Evolutionary conservation across 1,284 basidiomycete species (phyloP).

Genomic region (Vanrija sp.): DNA sequence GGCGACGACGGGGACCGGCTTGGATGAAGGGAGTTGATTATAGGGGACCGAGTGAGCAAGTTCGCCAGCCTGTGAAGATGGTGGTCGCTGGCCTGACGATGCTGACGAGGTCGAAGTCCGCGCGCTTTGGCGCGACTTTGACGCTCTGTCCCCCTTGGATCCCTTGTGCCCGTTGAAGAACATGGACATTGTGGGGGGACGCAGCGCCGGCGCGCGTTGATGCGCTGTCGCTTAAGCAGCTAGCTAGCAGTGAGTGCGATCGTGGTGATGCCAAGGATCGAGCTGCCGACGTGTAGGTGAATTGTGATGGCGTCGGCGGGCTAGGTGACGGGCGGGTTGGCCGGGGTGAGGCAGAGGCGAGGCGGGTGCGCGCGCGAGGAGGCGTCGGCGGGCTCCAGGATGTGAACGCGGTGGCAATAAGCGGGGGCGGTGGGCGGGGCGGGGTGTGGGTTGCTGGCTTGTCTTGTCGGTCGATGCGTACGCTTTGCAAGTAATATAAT

Average conservation of each 20-base stretch:
- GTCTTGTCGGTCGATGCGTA: no score
- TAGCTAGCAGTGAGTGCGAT: conserved; percentile 1
- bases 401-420: neutral
- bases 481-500: no score
- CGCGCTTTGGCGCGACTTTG: conserved; percentile 2
- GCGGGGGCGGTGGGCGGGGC: no score
- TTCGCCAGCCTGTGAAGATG: conserved; percentile 1
- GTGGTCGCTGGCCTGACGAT: neutral
- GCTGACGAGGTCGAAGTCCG: conserved; percentile 1
- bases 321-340: neutral
- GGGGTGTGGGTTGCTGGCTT: no score
- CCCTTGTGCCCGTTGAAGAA: no score
- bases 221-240: no score
- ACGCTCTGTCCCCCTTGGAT: neutral
- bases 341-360: neutral
- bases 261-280: conserved; percentile 10
- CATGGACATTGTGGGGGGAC: no score
- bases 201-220: no score
- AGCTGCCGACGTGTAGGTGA: neutral
- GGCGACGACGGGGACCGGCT: conserved; percentile 19
- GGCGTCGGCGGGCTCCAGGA: no score
- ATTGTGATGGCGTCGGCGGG: neutral
- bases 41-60: conserved; percentile 30
- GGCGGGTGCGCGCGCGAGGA: neutral
- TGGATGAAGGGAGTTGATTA: conserved; percentile 24